A percentile compares a stretch with the other conserved stretches of the same genome.
Evolutionary conservation across 2,329 filamentous ascomycete species (phyloP).

Genomic region (Tricladium varicosporioides): DNA sequence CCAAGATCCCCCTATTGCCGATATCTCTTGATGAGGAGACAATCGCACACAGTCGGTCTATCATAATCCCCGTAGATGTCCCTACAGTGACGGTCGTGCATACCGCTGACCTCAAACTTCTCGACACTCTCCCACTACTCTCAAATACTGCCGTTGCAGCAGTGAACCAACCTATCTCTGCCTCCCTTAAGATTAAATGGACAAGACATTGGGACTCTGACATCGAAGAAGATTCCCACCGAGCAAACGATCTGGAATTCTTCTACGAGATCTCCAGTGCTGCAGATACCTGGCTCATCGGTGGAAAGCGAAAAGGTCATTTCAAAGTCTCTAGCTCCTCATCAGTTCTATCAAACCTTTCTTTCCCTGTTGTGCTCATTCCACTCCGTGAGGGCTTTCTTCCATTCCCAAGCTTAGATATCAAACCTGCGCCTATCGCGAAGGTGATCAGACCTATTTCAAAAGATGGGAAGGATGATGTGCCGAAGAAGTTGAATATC

Average conservation of each 20-base stretch:
- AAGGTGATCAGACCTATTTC: conserved; percentile 20
- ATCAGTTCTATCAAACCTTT: conserved; percentile 42
- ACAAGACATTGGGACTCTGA: conserved; percentile 60
- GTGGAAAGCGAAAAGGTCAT: conserved; percentile 75
- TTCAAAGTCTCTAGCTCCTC: conserved; percentile 58
- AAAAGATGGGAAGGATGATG: conserved; percentile 21
- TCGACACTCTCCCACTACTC: conserved; percentile 36
- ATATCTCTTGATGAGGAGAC: conserved; percentile 24
- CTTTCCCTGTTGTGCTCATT: conserved; percentile 72
- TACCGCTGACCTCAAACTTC: conserved; percentile 66
- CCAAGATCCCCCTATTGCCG: conserved; percentile 24
- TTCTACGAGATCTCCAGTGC: conserved; percentile 78
- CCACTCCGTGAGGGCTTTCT: conserved; percentile 76
- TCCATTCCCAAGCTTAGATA: conserved; percentile 76
- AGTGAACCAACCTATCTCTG: conserved; percentile 63
- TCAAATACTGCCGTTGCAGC: conserved; percentile 43
- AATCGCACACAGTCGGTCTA: conserved; percentile 53
- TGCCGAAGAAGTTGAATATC: conserved; percentile 33
- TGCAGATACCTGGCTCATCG: conserved; percentile 78
- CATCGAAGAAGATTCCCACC: conserved; percentile 24
- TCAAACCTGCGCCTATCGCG: conserved; percentile 56
- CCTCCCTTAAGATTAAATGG: conserved; percentile 61
- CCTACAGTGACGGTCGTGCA: conserved; percentile 81
- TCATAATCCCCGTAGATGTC: conserved; percentile 87
- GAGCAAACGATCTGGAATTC: conserved; percentile 60